Conservation (phyloP, 805 yeast genomes). For the Metschnikowia santaceciliae region DNA sequence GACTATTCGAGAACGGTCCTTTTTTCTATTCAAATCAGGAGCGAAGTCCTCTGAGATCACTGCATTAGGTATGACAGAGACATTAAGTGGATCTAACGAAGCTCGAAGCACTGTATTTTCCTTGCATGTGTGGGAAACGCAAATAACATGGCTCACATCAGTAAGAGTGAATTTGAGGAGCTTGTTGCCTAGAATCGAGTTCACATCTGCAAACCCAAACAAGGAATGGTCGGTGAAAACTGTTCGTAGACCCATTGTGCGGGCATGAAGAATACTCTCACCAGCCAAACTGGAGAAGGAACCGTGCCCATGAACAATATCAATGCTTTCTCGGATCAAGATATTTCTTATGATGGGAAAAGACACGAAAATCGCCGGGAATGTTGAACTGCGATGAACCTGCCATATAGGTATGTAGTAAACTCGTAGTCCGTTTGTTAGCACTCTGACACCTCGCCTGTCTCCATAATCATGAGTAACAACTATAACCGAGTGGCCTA, state of each 20-base stretch:
- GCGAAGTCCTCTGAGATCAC: conserved; percentile 77
- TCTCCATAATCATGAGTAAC: conserved; percentile 87
- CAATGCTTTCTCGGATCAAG: conserved; percentile 76
- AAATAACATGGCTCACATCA: conserved; percentile 89
- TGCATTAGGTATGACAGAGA: conserved; percentile 95
- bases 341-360: conserved; percentile 85
- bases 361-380: conserved; percentile 85
- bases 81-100: conserved; percentile 67
- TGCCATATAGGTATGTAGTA: conserved; percentile 84
- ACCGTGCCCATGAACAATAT: conserved; percentile 94
- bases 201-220: conserved; percentile 87
- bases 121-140: conserved; percentile 94
- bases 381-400: conserved; percentile 76
- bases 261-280: conserved; percentile 87
- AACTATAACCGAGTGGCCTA: conserved; percentile 83
- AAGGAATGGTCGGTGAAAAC: conserved; percentile 95
- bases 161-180: conserved; percentile 75
- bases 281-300: conserved; percentile 82
- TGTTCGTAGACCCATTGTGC: conserved; percentile 88
- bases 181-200: conserved; percentile 82
- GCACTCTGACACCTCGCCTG: conserved; percentile 73
- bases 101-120: conserved; percentile 93
- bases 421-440: conserved; percentile 89
- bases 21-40: conserved; percentile 35
- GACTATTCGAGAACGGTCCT: conserved; percentile 43